Conservation (phyloP, 495 filamentous ascomycete species). For the Hypoxylon fragiforme region DNA sequence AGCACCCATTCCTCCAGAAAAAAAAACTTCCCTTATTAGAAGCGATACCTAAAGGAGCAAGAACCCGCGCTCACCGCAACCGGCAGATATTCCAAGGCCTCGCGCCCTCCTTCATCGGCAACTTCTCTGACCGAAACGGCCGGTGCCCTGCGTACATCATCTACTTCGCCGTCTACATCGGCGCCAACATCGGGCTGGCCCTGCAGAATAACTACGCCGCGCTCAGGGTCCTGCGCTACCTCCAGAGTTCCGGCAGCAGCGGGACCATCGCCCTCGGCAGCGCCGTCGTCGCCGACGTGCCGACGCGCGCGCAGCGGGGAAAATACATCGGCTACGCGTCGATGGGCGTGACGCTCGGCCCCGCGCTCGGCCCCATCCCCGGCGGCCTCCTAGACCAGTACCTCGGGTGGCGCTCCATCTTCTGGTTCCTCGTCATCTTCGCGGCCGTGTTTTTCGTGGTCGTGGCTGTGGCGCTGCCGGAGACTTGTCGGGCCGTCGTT, state of each 20-base stretch:
- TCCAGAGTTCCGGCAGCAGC: conserved; percentile 55
- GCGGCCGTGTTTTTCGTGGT: conserved; percentile 37
- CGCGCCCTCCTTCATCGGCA: conserved; percentile 53
- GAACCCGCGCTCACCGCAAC: neutral
- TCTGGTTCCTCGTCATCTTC: conserved; percentile 62
- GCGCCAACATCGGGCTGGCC: conserved; percentile 56
- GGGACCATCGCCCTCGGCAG: conserved; percentile 48
- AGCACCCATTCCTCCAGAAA: too few species aligned
- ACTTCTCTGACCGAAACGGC: conserved; percentile 52
- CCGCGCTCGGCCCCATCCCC: conserved; percentile 53
- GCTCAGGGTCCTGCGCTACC: conserved; percentile 51
- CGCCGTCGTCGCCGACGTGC: conserved; percentile 54
- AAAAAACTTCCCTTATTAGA: too few species aligned
- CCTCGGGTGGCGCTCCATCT: conserved; percentile 60
- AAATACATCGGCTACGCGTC: conserved; percentile 43
- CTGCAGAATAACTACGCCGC: conserved; percentile 52
- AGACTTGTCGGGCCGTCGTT: conserved; percentile 52
- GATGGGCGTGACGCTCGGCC: conserved; percentile 33
- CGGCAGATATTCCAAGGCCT: conserved; percentile 36
- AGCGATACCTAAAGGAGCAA: neutral
- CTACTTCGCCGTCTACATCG: conserved; percentile 50
- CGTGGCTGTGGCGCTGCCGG: conserved; percentile 42
- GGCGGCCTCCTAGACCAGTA: conserved; percentile 56
- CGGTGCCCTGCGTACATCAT: conserved; percentile 55
- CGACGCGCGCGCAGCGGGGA: conserved; percentile 51